Percentiles rank a stretch among this genome's conserved stretches.
phyloP scores from a whole-genome alignment of 2,329 filamentous ascomycete species.

The Cladosporium sphaerospermum region DNA sequence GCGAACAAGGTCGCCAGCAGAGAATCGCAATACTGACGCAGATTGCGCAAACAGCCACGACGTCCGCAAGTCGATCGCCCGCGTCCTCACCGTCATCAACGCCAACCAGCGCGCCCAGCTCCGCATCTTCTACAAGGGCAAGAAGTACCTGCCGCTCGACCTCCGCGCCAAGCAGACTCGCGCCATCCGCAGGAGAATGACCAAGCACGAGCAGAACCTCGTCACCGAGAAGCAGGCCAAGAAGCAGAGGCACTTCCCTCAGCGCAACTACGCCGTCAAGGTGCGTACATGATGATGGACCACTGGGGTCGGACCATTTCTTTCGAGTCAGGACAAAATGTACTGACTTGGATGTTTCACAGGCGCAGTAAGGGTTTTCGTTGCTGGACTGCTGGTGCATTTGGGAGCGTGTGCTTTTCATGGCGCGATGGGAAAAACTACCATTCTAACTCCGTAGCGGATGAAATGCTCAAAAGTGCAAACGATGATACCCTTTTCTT shows the following conservation, averaged over 20 bases:
- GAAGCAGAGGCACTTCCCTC: slow-evolving; percentile 91
- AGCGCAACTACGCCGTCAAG: slow-evolving; percentile 99
- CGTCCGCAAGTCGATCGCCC: slow-evolving; percentile 98
- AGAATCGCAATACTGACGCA: slow-evolving; percentile 14
- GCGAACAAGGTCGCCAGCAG: slow-evolving; percentile 1
- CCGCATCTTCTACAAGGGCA: slow-evolving; percentile 99
- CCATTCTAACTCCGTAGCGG: slow-evolving; percentile 9
- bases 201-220: slow-evolving; percentile 78
- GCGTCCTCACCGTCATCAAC: slow-evolving; percentile 99
- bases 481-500: slow-evolving; percentile 10
- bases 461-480: slow-evolving; percentile 12
- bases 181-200: slow-evolving; percentile 92
- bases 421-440: slow-evolving; percentile 11
- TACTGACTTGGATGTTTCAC: neutral
- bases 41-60: slow-evolving; percentile 64
- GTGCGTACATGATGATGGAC: slow-evolving; percentile 38
- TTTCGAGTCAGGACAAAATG: neutral
- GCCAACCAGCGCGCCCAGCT: slow-evolving; percentile 98
- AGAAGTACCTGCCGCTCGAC: slow-evolving; percentile 98
- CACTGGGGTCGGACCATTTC: neutral
- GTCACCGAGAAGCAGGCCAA: slow-evolving; percentile 95
- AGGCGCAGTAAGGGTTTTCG: slow-evolving; percentile 12
- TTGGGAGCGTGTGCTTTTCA: slow-evolving; percentile 14
- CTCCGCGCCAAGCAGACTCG: slow-evolving; percentile 98
- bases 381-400: slow-evolving; percentile 9